phyloP scores from a whole-genome alignment of 208 protist genomes.

The Phytomonas serpens region DNA sequence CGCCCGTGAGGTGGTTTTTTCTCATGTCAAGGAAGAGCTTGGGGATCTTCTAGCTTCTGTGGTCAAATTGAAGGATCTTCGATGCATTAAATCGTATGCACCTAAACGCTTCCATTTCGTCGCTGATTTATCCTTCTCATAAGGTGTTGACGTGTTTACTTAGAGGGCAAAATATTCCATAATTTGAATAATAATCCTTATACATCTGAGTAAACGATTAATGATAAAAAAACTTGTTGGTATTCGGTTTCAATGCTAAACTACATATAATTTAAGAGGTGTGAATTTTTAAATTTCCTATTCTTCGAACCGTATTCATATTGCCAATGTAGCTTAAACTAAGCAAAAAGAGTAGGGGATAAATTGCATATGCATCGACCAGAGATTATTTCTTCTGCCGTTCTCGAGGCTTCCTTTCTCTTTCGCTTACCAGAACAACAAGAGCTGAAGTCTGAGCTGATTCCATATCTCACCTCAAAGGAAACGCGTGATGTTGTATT shows the following conservation, averaged over 20 bases:
- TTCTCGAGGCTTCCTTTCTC: neutral
- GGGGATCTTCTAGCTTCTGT: conserved; percentile 25
- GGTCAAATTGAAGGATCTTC: conserved; percentile 30
- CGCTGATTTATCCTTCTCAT: conserved; percentile 41
- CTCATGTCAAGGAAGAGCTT: conserved; percentile 43
- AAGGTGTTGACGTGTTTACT: neutral
- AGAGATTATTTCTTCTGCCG: neutral
- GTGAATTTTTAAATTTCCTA: neutral
- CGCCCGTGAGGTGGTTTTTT: conserved; percentile 19
- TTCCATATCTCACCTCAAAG: conserved; percentile 31
- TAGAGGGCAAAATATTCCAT: neutral
- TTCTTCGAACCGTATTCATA: conserved; percentile 1
- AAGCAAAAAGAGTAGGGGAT: conserved; percentile 6
- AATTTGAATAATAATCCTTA: conserved; percentile 2
- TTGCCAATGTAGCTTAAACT: conserved; percentile 1
- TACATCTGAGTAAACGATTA: neutral
- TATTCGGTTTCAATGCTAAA: neutral
- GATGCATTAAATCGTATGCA: conserved; percentile 87
- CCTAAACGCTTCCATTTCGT: conserved; percentile 82
- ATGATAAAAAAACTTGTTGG: neutral
- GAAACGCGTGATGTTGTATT: conserved; percentile 56
- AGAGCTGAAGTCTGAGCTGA: conserved; percentile 16
- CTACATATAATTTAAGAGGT: neutral
- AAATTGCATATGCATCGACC: neutral
- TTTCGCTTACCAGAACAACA: conserved; percentile 3